These are phyloP conservation scores for Ilex asprella DNA, from an alignment of 257 asterid genomes.

Conservation along the genomic window DNA sequence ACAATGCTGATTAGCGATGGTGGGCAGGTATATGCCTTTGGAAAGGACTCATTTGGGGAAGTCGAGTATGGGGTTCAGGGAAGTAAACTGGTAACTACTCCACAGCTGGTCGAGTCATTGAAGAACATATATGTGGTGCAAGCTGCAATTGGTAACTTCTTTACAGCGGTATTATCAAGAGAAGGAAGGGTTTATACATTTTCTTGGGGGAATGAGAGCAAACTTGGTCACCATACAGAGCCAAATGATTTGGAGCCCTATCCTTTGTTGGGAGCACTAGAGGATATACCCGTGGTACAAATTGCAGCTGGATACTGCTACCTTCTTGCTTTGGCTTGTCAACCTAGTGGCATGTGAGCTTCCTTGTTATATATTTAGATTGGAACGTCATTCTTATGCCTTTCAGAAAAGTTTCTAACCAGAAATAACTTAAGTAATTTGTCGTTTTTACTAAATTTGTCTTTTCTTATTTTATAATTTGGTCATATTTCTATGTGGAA, in stretches of 20 bases:
- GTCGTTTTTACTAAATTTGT: too few relatives aligned
- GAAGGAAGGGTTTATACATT: slow-evolving; percentile 92
- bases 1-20: slow-evolving; percentile 82
- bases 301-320: slow-evolving; percentile 99
- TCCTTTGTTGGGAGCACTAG: slow-evolving; percentile 76
- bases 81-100: slow-evolving; percentile 54
- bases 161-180: slow-evolving; percentile 88
- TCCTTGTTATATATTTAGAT: slow-evolving; percentile 1
- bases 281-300: slow-evolving; percentile 83
- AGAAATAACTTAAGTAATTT: too few relatives aligned
- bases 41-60: slow-evolving; percentile 90
- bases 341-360: slow-evolving; percentile 89
- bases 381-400: background rate
- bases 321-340: slow-evolving; percentile 96
- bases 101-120: slow-evolving; percentile 83
- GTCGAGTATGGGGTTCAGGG: slow-evolving; percentile 75
- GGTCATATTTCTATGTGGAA: too few relatives aligned
- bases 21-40: slow-evolving; percentile 85
- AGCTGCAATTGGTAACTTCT: slow-evolving; percentile 96
- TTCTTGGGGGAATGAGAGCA: slow-evolving; percentile 91
- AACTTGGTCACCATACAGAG: slow-evolving; percentile 92
- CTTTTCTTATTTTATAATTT: too few relatives aligned
- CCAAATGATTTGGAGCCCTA: slow-evolving; percentile 77
- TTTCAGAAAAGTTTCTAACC: background rate
- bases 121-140: slow-evolving; percentile 91